Base-by-base conservation (phyloP, 2,329 filamentous ascomycete genomes). In the Myriangium duriaei region DNA sequence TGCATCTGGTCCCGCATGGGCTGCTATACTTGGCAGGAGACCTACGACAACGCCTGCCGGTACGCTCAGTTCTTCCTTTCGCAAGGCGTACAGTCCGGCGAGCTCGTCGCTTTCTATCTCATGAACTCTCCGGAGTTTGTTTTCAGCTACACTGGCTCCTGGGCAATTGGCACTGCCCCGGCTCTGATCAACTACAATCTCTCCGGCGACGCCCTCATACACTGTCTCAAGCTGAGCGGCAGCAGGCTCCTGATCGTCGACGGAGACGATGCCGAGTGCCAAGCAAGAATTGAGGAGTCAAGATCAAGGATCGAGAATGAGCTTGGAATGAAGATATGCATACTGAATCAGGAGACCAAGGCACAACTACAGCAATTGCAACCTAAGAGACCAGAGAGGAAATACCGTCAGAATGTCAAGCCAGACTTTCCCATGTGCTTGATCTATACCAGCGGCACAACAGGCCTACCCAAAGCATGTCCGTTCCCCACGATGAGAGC, bases 391-490 rank as follows among this genome's bases (percentile, higher is more conserved):
- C 72, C 74, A 0, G 65, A 64, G 1, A 69, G 80, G 44, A 61
- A 67, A 18, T 65, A 74, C 40, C 67, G 78, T 30, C 60, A 62
- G 4, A 59, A 58, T 3, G 62, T 79, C 1, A 60, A 61, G 32
- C 64, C 62, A 0, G 56, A 61, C 11, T 75, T 67, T 46, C 74
- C 80, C 0, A 66, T 74, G 46, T 73, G 69, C 18, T 55, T 86
- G 15, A 74, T 86, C 47, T 86, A 84, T 54, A 87, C 81, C 1
- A 40, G 37, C 7, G 43, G 43, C 11, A 86, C 81, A 1, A 86
- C 81, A 0, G 81, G 81, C 2, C 57, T 82, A 46, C 80, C 81
- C 9, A 87, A 87, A 55, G 81, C 75, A 1, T 79, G 76, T 47
- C 55, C 68, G 0, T 75, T 81, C 47, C 72, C 72, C 12, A 66